Conservation (phyloP, 345 rosid species). For the Eucalyptus pauciflora region DNA sequence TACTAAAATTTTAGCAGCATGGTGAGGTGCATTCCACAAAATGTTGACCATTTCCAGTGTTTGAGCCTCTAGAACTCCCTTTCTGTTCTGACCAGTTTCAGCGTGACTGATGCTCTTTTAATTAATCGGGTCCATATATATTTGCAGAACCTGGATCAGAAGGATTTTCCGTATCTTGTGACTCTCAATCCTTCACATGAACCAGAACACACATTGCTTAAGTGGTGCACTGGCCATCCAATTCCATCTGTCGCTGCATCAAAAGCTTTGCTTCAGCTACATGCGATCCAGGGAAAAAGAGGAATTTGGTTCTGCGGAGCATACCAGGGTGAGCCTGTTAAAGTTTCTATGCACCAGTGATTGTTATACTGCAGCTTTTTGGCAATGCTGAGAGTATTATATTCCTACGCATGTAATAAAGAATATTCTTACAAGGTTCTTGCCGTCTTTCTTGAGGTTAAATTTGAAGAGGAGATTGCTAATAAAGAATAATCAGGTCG, state of each 20-base stretch:
- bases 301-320: conserved; percentile 93
- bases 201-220: conserved; percentile 50
- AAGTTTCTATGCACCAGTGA: not conserved
- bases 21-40: not conserved
- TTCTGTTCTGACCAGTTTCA: not conserved
- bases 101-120: not conserved
- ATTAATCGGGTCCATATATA: not conserved
- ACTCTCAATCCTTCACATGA: conserved; percentile 61
- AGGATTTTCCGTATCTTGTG: conserved; percentile 48
- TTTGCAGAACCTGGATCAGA: conserved; percentile 72
- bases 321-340: conserved; percentile 44
- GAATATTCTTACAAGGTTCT: not conserved
- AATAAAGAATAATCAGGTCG: not conserved
- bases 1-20: not conserved
- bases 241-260: conserved; percentile 80
- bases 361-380: not conserved
- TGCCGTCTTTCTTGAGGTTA: not conserved
- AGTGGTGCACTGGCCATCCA: conserved; percentile 81
- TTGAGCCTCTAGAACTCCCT: not conserved
- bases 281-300: conserved; percentile 70
- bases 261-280: conserved; percentile 67
- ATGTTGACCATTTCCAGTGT: not conserved
- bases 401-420: not conserved
- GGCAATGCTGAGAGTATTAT: not conserved
- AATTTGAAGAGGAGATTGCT: not conserved